Base-by-base conservation (phyloP, 1,284 basidiomycete genomes). In the Grifola frondosa region DNA sequence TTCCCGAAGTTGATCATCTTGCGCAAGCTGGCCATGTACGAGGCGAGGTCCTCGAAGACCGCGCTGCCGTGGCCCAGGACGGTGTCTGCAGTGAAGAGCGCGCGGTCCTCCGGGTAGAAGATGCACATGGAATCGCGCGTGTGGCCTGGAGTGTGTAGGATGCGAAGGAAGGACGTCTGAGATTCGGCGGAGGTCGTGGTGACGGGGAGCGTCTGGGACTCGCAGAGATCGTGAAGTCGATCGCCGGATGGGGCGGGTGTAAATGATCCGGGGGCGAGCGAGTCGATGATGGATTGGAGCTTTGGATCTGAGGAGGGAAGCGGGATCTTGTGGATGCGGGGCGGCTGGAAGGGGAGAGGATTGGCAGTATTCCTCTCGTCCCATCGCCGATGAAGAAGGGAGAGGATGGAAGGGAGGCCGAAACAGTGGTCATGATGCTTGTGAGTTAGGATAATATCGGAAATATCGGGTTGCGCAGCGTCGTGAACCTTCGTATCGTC, bases 41-140 rank as follows among this genome's bases (percentile, higher is more conserved):
- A 60, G 0, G 73, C 71, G 6, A 97, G 78, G 59, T 97, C 89
- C 55, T 91, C 88, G 59, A 98, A 97, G 3, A 96, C 84, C 2
- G 91, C 80, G 0, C 93, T 94, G 2, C 94, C 93, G 52, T 93
- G 82, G 0, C 96, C 95, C 17, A 98, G 78, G 5, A 98, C 83
- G 6, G 87, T 91, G 66, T 98, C 96, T 1, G 88, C 91, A 0
- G 92, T 95, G 67, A 96, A 89, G 19, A 95, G 72, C 1, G 79
- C 84, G 30, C 72, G 60, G 63, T 88, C 79, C 48, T 75, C 65
- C 30, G 77, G 73, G 38, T 90, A 68, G 49, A 82, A 71, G 33
- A 94, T 68, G 39, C 76, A 86, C 54, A 96, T 78, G 6, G 91
- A 95, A 64, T 98, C 95, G 26, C 72, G 60, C 0, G 95, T 97